Evolutionary conservation across 2,329 filamentous ascomycete genomes (phyloP).

Genomic region (Colletotrichum sp.): DNA sequence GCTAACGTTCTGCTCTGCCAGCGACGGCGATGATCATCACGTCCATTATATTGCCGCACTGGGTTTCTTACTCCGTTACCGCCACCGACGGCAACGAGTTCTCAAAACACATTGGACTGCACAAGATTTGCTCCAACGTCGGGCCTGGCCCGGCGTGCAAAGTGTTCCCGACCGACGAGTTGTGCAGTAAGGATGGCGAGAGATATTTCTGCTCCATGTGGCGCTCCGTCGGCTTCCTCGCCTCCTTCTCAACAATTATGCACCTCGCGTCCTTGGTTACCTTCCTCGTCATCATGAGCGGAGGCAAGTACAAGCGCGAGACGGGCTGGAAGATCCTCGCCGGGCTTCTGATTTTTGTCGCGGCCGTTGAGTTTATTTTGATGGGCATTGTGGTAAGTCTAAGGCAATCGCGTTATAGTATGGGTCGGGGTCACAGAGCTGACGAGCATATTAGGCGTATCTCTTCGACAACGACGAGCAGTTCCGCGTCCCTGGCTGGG

Average conservation of each 20-base stretch:
- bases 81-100: constrained; percentile 51
- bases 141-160: constrained; percentile 60
- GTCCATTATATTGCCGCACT: constrained; percentile 72
- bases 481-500: constrained; percentile 82
- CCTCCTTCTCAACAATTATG: constrained; percentile 82
- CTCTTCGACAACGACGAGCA: constrained; percentile 83
- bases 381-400: constrained; percentile 82
- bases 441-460: constrained; percentile 67
- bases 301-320: constrained; percentile 81
- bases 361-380: constrained; percentile 72
- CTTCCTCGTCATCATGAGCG: constrained; percentile 77
- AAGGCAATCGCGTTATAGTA: not conserved
- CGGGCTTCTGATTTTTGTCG: constrained; percentile 68
- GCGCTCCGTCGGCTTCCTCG: constrained; percentile 86
- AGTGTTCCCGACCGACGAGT: constrained; percentile 69
- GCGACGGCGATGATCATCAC: constrained; percentile 75
- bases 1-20: constrained; percentile 42
- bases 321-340: constrained; percentile 81
- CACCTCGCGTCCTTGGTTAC: constrained; percentile 82
- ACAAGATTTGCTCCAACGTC: constrained; percentile 78
- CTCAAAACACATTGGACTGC: constrained; percentile 75
- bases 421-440: not conserved
- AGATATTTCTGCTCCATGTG: constrained; percentile 90
- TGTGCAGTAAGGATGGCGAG: constrained; percentile 67
- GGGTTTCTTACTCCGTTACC: constrained; percentile 69